Evolutionary conservation across 345 rosid species (phyloP).

Genomic region (Combretum micranthum): DNA sequence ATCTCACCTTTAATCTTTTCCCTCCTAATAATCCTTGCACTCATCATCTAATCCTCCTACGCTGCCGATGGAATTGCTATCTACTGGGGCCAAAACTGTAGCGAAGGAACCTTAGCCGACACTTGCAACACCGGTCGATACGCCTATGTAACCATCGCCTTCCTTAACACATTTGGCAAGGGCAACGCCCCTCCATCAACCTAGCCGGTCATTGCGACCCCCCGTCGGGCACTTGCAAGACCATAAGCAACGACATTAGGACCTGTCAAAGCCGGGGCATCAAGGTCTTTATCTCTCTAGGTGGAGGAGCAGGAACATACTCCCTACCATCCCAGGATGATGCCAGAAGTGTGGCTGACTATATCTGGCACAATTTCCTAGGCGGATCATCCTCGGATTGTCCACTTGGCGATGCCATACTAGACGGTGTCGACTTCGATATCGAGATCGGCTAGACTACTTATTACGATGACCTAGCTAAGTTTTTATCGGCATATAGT

Average conservation of each 20-base stretch:
- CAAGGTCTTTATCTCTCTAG: conserved; percentile 49
- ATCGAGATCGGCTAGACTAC: conserved; percentile 32
- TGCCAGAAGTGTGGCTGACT: conserved; percentile 21
- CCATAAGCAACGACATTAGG: conserved; percentile 20
- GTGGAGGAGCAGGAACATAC: conserved; percentile 39
- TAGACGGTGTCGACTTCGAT: conserved; percentile 52
- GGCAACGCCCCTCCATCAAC: conserved; percentile 38
- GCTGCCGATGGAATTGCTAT: conserved; percentile 18
- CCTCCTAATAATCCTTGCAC: no score
- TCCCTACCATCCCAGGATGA: conserved; percentile 29
- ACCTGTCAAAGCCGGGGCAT: conserved; percentile 36
- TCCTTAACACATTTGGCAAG: conserved; percentile 40
- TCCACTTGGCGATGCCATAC: conserved; percentile 34
- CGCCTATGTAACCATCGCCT: conserved; percentile 39
- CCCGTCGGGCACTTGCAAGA: conserved; percentile 22
- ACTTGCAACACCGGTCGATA: conserved; percentile 40
- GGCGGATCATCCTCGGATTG: conserved; percentile 14
- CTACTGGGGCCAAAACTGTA: conserved; percentile 51
- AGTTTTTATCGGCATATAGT: conserved; percentile 20
- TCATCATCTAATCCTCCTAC: no score
- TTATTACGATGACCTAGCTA: conserved; percentile 34
- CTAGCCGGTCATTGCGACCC: conserved; percentile 61
- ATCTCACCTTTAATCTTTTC: no score
- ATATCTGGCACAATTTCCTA: conserved; percentile 11
- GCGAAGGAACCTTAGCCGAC: conserved; percentile 37